Base-by-base conservation (phyloP, 257 asterid species). In the Echium plantagineum region DNA sequence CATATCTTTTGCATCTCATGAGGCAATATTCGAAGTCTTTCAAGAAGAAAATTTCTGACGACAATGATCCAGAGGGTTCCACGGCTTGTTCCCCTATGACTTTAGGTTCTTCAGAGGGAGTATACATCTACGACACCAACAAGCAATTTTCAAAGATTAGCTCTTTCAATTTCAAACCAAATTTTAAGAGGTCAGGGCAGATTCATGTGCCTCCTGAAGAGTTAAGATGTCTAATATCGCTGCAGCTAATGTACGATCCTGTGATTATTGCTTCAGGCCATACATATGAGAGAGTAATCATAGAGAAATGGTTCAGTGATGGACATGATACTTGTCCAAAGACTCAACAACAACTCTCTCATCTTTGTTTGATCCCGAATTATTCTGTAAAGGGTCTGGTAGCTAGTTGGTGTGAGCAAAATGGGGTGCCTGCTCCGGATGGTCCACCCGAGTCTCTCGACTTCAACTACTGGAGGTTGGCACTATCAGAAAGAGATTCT, bases 391-490 rank as follows among this genome's bases (percentile, higher is more conserved):
- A 89, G 73, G 97, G 96, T 64, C 80, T 93, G 71, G 96, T 93
- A 66, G 77, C 85, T 61, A 89, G 88, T 71, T 93, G 99, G 99
- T 93, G 99, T 24, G 99, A 93, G 72, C 94, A 83, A 38, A 83
- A 86, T 38, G 91, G 94, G 5, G 55, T 89, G 75, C 80, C 85
- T 52, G 71, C 83, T 52, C 97, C 95, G 3, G 97, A 86, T 59
- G 87, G 96, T 17, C 97, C 97, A 53, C 97, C 99, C 13, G 97
- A 86, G 58, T 89, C 97, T n/a, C 95, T 93, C 49, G 96, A 89
- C 77, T 95, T 86, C 52, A 89, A 93, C 68, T 93, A 93, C 75
- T 93, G 99, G 99, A 81, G 99, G 73, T 79, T 93, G 78, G 97
- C 74, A 47, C 67, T 84, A 66, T 88, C 96, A 16, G 90, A 85